phyloP scores from a whole-genome alignment of 2,329 filamentous ascomycete species.

The Aspergillus eucalypticola region DNA sequence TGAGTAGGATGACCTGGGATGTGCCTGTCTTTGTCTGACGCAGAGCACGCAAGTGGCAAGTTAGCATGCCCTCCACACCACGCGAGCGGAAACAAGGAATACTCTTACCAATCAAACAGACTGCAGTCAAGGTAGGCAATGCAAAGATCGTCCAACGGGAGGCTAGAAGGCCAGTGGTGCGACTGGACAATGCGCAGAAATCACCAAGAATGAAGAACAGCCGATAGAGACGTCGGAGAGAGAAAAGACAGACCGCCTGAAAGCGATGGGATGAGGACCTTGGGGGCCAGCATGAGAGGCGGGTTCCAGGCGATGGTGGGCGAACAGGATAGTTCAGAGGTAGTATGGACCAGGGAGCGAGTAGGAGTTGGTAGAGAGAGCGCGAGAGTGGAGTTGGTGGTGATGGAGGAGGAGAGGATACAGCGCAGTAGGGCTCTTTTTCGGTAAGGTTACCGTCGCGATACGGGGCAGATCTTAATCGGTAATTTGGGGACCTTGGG shows the following conservation, averaged over 20 bases:
- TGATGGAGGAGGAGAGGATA: conserved; percentile 8
- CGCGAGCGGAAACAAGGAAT: conserved; percentile 4
- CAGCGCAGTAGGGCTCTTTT: conserved; percentile 5
- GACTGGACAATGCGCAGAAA: conserved; percentile 11
- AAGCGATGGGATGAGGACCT: conserved; percentile 22
- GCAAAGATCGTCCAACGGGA: conserved; percentile 13
- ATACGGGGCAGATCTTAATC: conserved; percentile 7
- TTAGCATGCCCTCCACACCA: conserved; percentile 4
- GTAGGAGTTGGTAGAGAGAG: background rate
- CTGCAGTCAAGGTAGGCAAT: conserved; percentile 7
- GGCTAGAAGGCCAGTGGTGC: conserved; percentile 7
- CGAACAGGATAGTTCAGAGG: background rate
- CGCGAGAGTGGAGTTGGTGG: background rate
- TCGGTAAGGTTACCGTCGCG: conserved; percentile 4
- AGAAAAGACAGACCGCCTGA: conserved; percentile 18
- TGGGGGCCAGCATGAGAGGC: conserved; percentile 18
- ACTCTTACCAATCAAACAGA: conserved; percentile 4
- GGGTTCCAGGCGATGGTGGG: background rate
- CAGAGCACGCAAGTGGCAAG: background rate
- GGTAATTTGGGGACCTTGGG: conserved; percentile 18
- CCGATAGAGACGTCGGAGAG: conserved; percentile 7
- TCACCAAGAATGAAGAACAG: conserved; percentile 12
- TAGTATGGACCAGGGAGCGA: background rate
- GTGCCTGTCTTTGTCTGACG: background rate
- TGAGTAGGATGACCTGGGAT: background rate